phyloP scores from a whole-genome alignment of 257 asterid species.

The Rehmannia glutinosa region DNA sequence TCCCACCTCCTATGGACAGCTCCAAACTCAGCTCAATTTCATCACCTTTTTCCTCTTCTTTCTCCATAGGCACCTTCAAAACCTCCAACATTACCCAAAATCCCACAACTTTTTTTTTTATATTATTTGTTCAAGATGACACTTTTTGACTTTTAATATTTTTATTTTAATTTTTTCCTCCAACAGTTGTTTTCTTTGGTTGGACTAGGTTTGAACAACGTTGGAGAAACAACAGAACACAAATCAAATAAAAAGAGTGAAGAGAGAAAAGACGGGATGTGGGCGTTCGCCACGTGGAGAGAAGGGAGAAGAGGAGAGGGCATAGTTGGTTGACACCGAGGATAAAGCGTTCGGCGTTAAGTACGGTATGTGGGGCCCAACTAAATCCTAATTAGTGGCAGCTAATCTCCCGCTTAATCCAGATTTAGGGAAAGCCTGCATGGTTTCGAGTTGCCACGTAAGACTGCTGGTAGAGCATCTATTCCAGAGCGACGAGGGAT shows the following conservation, averaged over 20 bases:
- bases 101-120: not conserved
- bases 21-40: slow-evolving; percentile 58
- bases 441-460: slow-evolving; percentile 29
- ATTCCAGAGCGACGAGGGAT: not conserved
- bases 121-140: not conserved
- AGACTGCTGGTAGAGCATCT: slow-evolving; percentile 9
- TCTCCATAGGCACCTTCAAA: not conserved
- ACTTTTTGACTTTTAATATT: not conserved
- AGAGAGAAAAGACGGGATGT: not conserved
- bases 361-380: slow-evolving; percentile 20
- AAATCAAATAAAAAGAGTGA: slow-evolving; percentile 1
- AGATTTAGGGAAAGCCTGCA: slow-evolving; percentile 17
- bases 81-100: slow-evolving; percentile 20
- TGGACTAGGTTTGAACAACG: slow-evolving; percentile 30
- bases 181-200: not conserved
- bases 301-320: slow-evolving; percentile 17
- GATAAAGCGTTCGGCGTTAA: slow-evolving; percentile 30
- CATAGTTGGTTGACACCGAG: slow-evolving; percentile 36
- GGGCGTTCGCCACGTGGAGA: slow-evolving; percentile 46
- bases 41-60: slow-evolving; percentile 31
- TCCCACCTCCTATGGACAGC: slow-evolving; percentile 66
- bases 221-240: not conserved
- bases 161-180: not conserved
- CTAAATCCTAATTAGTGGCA: slow-evolving; percentile 21
- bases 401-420: slow-evolving; percentile 11